Conservation (phyloP, 257 asterid genomes). For the Solanum chmielewskii region DNA sequence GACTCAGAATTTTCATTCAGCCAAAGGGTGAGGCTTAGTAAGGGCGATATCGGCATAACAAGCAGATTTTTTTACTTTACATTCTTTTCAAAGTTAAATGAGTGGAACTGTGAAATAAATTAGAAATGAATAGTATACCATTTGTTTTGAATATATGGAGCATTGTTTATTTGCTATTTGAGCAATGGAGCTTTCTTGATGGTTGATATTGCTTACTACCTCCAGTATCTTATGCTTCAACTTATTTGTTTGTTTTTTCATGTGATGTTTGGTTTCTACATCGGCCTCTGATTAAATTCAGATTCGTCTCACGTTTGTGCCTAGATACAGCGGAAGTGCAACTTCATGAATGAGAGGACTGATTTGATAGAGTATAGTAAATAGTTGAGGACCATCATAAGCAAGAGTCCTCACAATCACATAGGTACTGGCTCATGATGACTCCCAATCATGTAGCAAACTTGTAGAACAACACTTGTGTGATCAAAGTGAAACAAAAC, state of each 20-base stretch:
- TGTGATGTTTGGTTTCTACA: background rate
- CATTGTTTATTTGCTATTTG: background rate
- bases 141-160: background rate
- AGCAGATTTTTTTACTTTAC: background rate
- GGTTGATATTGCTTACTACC: background rate
- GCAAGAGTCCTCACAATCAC: no score
- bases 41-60: background rate
- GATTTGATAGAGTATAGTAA: background rate
- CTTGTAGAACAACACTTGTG: no score
- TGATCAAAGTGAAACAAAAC: no score
- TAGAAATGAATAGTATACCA: background rate
- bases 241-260: background rate
- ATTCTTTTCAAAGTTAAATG: background rate
- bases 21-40: background rate
- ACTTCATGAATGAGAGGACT: background rate
- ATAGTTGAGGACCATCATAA: no score
- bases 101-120: background rate
- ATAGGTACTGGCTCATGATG: no score
- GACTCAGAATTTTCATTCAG: background rate
- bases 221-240: background rate
- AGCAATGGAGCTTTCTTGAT: background rate
- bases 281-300: background rate
- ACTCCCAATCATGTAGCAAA: no score
- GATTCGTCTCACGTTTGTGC: background rate
- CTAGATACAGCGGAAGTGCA: no score